phyloP scores from a whole-genome alignment of 495 filamentous ascomycete species.

The Immersiella caudata region DNA sequence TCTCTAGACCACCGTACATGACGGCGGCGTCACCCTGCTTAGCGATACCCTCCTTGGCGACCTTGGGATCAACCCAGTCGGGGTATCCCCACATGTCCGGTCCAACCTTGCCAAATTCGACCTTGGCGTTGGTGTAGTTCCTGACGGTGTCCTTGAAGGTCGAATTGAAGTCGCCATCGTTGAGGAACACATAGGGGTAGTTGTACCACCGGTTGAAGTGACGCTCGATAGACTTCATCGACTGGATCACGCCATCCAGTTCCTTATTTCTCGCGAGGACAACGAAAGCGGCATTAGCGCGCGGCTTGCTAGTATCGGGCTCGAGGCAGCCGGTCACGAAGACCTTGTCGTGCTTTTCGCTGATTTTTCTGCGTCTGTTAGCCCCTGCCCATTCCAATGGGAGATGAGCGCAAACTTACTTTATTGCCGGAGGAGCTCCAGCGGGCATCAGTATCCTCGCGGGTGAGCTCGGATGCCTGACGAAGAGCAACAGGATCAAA shows the following conservation, averaged over 20 bases:
- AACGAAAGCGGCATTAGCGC: constrained; percentile 93
- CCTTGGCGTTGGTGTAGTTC: constrained; percentile 83
- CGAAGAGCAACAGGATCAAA: constrained; percentile 86
- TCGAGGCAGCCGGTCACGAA: constrained; percentile 89
- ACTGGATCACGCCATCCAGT: constrained; percentile 92
- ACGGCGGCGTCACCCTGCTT: constrained; percentile 97
- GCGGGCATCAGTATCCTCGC: constrained; percentile 85
- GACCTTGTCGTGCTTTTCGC: constrained; percentile 94
- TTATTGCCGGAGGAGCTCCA: constrained; percentile 86
- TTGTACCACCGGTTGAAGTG: constrained; percentile 99
- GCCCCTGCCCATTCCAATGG: not conserved
- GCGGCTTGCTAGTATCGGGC: constrained; percentile 61
- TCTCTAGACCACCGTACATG: constrained; percentile 99
- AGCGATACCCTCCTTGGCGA: constrained; percentile 90
- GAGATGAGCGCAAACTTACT: constrained; percentile 53
- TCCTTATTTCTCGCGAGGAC: constrained; percentile 97
- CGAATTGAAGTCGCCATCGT: constrained; percentile 94
- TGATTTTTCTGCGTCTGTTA: constrained; percentile 76
- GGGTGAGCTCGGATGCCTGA: constrained; percentile 82
- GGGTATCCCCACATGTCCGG: constrained; percentile 93
- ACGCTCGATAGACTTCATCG: constrained; percentile 94
- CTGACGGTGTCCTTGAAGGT: constrained; percentile 85
- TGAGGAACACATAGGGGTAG: constrained; percentile 98
- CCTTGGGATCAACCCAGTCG: constrained; percentile 91
- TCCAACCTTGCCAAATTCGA: constrained; percentile 95